These are phyloP conservation scores for Plasmodium yoelii DNA, from an alignment of 169 alveolate species.

Conservation along the genomic window DNA sequence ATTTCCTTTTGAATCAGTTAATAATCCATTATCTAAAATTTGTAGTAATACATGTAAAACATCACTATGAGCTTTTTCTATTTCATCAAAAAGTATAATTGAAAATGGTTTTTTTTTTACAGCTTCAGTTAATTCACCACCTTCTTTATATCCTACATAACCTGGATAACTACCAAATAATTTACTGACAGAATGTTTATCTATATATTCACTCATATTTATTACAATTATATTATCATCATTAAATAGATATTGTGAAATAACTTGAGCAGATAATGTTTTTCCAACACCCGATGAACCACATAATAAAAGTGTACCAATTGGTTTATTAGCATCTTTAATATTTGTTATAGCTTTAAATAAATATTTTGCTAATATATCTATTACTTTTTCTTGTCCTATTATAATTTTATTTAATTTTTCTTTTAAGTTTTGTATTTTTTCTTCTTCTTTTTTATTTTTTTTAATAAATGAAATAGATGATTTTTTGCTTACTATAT, in stretches of 20 bases:
- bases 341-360: constrained; percentile 88
- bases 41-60: constrained; percentile 88
- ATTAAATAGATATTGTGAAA: constrained; percentile 88
- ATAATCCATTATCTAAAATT: constrained; percentile 87
- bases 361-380: constrained; percentile 77
- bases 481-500: constrained; percentile 63
- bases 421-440: constrained; percentile 55
- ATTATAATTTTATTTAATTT: constrained; percentile 75
- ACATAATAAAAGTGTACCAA: constrained; percentile 89
- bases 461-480: constrained; percentile 58
- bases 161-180: constrained; percentile 95
- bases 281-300: constrained; percentile 94
- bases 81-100: constrained; percentile 91
- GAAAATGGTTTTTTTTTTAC: constrained; percentile 88
- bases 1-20: constrained; percentile 90
- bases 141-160: constrained; percentile 91
- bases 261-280: constrained; percentile 91
- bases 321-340: constrained; percentile 91
- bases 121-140: constrained; percentile 92
- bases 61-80: constrained; percentile 92
- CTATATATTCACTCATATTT: constrained; percentile 94
- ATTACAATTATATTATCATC: constrained; percentile 85
- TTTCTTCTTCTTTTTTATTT: constrained; percentile 69
- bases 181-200: constrained; percentile 90
- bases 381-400: constrained; percentile 76